Percentiles rank a stretch among this genome's conserved stretches.
phyloP scores from a whole-genome alignment of 176 grass and related monocot species.

The Triticum aestivum region IWGSC_CS_RefSeq_v2.1 NC_057813.1:380697577-380698076 shows the following conservation, averaged over 20 bases:
- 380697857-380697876: neutral
- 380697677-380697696: no score
- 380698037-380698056: constrained; percentile 10
- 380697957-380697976: constrained; percentile 83
- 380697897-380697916: neutral
- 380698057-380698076: constrained; percentile 75
- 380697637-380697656: no score
- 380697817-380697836: constrained; percentile 5
- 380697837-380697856: neutral
- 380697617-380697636: no score
- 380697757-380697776: neutral
- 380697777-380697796: neutral
- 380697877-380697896: neutral
- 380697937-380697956: constrained; percentile 74
- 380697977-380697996: constrained; percentile 88
- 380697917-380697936: constrained; percentile 38
- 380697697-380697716: no score
- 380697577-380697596: no score
- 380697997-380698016: constrained; percentile 84
- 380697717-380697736: no score
- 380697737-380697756: neutral
- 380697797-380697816: constrained; percentile 15
- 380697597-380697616: no score
- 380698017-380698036: constrained; percentile 48
- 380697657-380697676: no score